A percentile compares a stretch with the other conserved stretches of the same genome.
These are phyloP conservation scores for Patellifolia procumbens DNA, from an alignment of 179 eudicot genomes.

Conservation along the genomic window DNA sequence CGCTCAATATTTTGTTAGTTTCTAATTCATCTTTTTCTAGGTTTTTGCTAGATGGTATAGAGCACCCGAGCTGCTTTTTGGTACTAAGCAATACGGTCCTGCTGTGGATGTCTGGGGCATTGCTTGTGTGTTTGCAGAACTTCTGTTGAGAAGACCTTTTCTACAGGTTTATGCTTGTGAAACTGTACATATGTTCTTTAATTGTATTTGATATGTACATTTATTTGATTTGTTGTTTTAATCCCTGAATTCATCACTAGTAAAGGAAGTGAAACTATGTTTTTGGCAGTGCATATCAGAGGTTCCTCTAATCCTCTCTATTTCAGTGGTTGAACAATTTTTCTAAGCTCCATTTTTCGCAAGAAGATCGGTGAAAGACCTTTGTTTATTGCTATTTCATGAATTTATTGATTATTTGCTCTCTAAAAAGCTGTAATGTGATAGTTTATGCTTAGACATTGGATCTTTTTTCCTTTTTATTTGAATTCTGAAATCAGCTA, in stretches of 20 bases:
- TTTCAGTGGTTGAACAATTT: background rate
- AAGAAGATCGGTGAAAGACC: background rate
- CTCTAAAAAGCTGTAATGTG: background rate
- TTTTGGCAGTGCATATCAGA: background rate
- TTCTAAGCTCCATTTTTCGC: background rate
- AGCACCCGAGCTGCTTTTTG: constrained; percentile 94
- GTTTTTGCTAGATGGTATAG: constrained; percentile 99
- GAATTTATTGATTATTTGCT: background rate
- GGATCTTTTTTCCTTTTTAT: background rate
- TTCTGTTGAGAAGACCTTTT: constrained; percentile 83
- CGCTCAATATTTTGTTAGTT: background rate
- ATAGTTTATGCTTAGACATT: background rate
- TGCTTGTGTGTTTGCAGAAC: constrained; percentile 96
- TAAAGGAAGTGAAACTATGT: background rate
- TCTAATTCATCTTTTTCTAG: constrained; percentile 39
- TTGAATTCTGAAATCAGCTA: background rate
- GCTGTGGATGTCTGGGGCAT: constrained; percentile 99
- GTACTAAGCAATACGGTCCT: constrained; percentile 94
- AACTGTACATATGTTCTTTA: constrained; percentile 4
- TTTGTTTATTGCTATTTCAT: background rate
- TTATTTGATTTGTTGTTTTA: background rate
- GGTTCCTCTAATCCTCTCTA: too few species aligned
- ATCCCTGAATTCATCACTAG: background rate
- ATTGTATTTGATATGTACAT: constrained; percentile 1
- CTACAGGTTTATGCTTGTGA: constrained; percentile 54